phyloP scores from a whole-genome alignment of 2,329 filamentous ascomycete genomes.

The Corynespora cassiicola region DNA sequence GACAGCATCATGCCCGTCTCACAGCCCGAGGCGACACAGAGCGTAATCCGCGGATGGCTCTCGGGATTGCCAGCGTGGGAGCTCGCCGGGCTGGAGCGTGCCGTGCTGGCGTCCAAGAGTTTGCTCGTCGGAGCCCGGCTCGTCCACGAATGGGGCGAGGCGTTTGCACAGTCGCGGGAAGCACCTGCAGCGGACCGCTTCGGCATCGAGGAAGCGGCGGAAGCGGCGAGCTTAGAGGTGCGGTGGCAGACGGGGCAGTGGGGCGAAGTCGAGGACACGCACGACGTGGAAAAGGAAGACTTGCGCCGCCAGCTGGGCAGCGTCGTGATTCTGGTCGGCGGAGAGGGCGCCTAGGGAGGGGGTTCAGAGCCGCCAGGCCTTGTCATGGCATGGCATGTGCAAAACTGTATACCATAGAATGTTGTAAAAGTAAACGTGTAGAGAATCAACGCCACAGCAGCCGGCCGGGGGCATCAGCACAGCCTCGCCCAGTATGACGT shows the following conservation, averaged over 20 bases:
- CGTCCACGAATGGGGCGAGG: constrained; percentile 86
- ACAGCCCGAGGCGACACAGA: constrained; percentile 76
- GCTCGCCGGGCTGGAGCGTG: constrained; percentile 85
- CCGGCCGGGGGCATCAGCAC: no score
- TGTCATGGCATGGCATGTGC: no score
- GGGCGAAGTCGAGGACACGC: constrained; percentile 98
- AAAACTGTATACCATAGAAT: no score
- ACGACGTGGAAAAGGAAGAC: constrained; percentile 95
- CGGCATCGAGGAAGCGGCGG: constrained; percentile 81
- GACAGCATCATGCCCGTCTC: constrained; percentile 76
- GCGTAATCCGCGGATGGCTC: constrained; percentile 81
- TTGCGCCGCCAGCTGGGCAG: constrained; percentile 86
- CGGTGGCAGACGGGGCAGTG: constrained; percentile 88
- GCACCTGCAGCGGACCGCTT: constrained; percentile 59
- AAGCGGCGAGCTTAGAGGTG: constrained; percentile 81
- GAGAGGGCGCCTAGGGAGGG: constrained; percentile 22
- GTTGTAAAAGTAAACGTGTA: no score
- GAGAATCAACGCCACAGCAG: no score
- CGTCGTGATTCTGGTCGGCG: constrained; percentile 77
- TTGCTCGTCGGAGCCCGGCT: constrained; percentile 78
- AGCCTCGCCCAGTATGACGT: no score
- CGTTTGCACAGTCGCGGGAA: constrained; percentile 62
- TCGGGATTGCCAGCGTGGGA: constrained; percentile 76
- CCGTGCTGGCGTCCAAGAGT: constrained; percentile 84
- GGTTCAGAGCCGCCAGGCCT: no score